Evolutionary conservation across 106 monocot genomes (phyloP).

Genomic region (Cymbidium sinense): DNA sequence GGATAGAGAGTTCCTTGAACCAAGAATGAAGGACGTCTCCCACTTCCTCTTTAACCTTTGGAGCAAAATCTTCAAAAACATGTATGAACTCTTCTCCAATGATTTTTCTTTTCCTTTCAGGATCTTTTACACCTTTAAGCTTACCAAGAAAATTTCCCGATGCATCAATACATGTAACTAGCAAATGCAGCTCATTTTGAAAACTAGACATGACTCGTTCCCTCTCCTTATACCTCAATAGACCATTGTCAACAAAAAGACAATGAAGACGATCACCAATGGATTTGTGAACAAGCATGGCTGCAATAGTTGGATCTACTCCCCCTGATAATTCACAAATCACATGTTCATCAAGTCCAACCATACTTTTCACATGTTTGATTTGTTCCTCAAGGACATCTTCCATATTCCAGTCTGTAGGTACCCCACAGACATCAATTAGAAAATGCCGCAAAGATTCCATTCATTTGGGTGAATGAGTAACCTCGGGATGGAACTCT

Average conservation of each 20-base stretch:
- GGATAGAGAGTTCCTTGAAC: slow-evolving; percentile 97
- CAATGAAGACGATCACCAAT: slow-evolving; percentile 91
- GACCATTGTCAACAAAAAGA: slow-evolving; percentile 93
- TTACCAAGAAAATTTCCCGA: slow-evolving; percentile 71
- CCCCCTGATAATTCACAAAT: slow-evolving; percentile 97
- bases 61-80: slow-evolving; percentile 90
- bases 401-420: slow-evolving; percentile 94
- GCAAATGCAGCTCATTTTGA: slow-evolving; percentile 78
- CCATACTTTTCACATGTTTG: slow-evolving; percentile 50
- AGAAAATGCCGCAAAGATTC: slow-evolving; percentile 74
- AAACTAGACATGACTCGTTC: slow-evolving; percentile 93
- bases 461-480: slow-evolving; percentile 89
- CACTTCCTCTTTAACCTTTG: slow-evolving; percentile 49
- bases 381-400: slow-evolving; percentile 93
- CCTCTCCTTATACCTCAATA: slow-evolving; percentile 88
- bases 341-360: slow-evolving; percentile 81
- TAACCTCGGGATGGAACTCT: slow-evolving; percentile 98
- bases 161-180: slow-evolving; percentile 92
- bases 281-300: slow-evolving; percentile 86
- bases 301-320: slow-evolving; percentile 95
- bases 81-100: slow-evolving; percentile 88
- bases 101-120: slow-evolving; percentile 90
- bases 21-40: slow-evolving; percentile 65
- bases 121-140: slow-evolving; percentile 85
- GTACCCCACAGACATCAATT: slow-evolving; percentile 72